Evolutionary conservation across 2,329 filamentous ascomycete species (phyloP), one percentile per base, ranked within the genome.

Genomic region (Cordyceps cicadae): DNA sequence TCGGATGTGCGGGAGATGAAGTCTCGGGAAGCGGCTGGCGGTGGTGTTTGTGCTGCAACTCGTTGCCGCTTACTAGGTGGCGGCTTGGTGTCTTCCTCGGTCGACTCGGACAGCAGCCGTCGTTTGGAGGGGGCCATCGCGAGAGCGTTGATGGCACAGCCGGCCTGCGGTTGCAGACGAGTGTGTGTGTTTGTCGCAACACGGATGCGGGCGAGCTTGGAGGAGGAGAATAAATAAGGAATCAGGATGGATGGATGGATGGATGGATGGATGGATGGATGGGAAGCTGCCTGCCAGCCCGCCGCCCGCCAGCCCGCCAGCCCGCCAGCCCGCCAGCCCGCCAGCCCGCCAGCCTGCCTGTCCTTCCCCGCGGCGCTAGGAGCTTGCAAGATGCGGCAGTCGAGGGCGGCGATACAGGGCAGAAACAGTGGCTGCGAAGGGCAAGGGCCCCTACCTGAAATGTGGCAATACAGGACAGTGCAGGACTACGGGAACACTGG

Each of bases 1-100:
- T 96, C 90, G 64, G 92, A 96, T 56, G 97, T 79, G 9, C 74
- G 76, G 7, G 90, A 90, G 17, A 97, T 72, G 53, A 80, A 78
- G 73, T 96, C 89, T 61, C 50, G 65, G 17, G 64, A 62, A 4
- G 46, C 14, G 34, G 14, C 6, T 52, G 43, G 6, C 2, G 45
- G 15, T 12, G 11, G 37, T 43, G 39, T 3, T 34, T n/a, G 32
- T n/a, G 55, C 32, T 54, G 57, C 9, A 41, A 49, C 29, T 60
- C 53, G 49, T 14, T 19, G 46, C 32, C 24, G 54, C 29, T 5
- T 17, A n/a, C 3, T 8, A n/a, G 14, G 32, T 14, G n/a, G 12
- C 5, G 50, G 21, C 41, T 37, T 11, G 34, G 34, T 11, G 19
- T 14, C 14, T 17, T 52, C 26, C 17, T 52, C 26, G 48, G 24